A percentile compares a stretch with the other conserved stretches of the same genome.
These are phyloP conservation scores for Candida insectorum DNA, from an alignment of 805 yeast species.

Conservation along the genomic window DNA sequence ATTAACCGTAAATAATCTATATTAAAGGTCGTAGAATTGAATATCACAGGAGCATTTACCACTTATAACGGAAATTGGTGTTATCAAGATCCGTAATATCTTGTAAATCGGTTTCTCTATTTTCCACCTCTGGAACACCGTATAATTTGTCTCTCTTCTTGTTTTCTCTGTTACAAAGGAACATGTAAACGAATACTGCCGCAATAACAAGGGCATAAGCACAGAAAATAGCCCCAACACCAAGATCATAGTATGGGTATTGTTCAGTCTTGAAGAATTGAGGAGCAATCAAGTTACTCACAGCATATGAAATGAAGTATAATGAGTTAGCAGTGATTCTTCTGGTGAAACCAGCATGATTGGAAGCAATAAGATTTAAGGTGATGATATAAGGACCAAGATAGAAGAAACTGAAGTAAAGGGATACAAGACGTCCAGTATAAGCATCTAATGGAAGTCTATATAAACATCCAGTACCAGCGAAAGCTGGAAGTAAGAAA, in stretches of 20 bases:
- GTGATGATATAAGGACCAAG: slow-evolving; percentile 6
- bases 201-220: slow-evolving; percentile 7
- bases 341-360: slow-evolving; percentile 10
- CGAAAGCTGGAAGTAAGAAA: slow-evolving; percentile 7
- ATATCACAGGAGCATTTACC: no score
- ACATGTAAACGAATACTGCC: slow-evolving; percentile 6
- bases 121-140: slow-evolving; percentile 2
- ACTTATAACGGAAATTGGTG: slow-evolving; percentile 8
- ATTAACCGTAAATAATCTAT: no score
- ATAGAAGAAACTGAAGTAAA: slow-evolving; percentile 9
- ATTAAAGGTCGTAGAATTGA: no score
- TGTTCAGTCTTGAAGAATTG: slow-evolving; percentile 7
- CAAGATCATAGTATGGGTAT: slow-evolving; percentile 6
- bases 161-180: slow-evolving; percentile 8
- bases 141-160: slow-evolving; percentile 4
- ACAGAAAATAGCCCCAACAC: slow-evolving; percentile 7
- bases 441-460: slow-evolving; percentile 4
- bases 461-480: slow-evolving; percentile 7
- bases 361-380: slow-evolving; percentile 7
- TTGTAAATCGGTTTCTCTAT: slow-evolving; percentile 6
- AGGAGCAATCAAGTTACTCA: slow-evolving; percentile 8
- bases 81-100: slow-evolving; percentile 9
- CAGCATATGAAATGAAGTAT: slow-evolving; percentile 7
- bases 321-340: slow-evolving; percentile 5
- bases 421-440: slow-evolving; percentile 6